These are phyloP conservation scores for Salvia sclarea DNA, from an alignment of 305 asterid genomes.

Conservation along the genomic window DNA sequence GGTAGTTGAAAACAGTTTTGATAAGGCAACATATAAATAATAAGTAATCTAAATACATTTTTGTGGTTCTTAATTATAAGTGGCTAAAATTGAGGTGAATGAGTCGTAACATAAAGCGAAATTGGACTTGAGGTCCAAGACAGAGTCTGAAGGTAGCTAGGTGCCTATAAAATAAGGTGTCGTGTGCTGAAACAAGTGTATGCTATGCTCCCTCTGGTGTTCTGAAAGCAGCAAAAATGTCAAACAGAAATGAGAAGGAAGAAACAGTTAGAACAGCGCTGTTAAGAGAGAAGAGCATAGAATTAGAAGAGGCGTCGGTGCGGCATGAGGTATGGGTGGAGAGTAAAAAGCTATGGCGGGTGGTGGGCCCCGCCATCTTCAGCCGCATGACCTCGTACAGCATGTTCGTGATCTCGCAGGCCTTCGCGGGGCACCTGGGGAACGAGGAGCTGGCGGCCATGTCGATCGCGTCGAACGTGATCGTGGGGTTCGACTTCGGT, in stretches of 20 bases:
- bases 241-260: slow-evolving; percentile 3
- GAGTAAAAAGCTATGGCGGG: slow-evolving; percentile 76
- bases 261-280: slow-evolving; percentile 44
- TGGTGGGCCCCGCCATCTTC: slow-evolving; percentile 93
- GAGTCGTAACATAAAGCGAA: no score
- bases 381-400: slow-evolving; percentile 66
- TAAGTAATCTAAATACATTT: no score
- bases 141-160: no score
- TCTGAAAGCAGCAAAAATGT: neutral
- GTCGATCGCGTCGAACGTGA: slow-evolving; percentile 65
- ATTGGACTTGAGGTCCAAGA: no score
- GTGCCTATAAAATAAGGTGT: no score
- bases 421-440: slow-evolving; percentile 93
- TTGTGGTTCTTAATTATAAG: no score
- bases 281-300: slow-evolving; percentile 29
- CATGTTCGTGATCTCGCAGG: slow-evolving; percentile 71
- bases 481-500: slow-evolving; percentile 75
- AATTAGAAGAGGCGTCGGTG: slow-evolving; percentile 10
- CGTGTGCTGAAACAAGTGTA: neutral
- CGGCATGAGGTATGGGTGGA: slow-evolving; percentile 65
- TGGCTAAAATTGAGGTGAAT: no score
- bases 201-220: neutral
- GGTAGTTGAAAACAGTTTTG: no score
- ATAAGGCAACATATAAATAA: no score
- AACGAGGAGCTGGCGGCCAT: slow-evolving; percentile 84